Evolutionary conservation across 176 grass and related monocot genomes (phyloP).

Genomic region (Hordeum vulgare): DNA sequence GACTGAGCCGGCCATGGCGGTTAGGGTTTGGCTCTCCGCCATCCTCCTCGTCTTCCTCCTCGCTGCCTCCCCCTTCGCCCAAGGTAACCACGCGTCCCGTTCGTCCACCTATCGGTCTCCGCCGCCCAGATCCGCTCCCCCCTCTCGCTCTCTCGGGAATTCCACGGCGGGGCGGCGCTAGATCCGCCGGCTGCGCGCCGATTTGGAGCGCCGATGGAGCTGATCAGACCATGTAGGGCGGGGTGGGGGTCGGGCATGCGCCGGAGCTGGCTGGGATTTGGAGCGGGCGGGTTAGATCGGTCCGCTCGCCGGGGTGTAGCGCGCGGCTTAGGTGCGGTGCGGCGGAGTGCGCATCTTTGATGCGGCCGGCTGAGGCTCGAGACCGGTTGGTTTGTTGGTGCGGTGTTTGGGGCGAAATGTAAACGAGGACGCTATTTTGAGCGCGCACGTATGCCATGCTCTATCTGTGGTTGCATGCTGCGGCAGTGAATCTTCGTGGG

Average conservation of each 20-base stretch:
- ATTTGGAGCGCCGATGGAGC: background rate
- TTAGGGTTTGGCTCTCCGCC: conserved; percentile 70
- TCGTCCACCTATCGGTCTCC: background rate
- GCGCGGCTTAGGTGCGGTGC: background rate
- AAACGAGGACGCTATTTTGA: background rate
- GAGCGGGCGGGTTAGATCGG: background rate
- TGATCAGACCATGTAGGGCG: background rate
- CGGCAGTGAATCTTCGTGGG: background rate
- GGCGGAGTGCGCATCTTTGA: background rate
- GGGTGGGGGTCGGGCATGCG: background rate
- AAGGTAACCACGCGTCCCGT: conserved; percentile 25
- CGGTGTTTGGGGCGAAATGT: background rate
- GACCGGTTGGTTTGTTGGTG: background rate
- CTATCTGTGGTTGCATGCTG: background rate
- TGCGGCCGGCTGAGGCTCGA: background rate
- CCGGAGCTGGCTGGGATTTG: background rate
- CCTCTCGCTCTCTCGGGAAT: background rate
- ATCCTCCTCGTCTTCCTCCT: conserved; percentile 68
- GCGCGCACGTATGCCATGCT: background rate
- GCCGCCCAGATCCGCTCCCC: conserved; percentile 15
- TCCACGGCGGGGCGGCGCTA: background rate
- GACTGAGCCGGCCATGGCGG: conserved; percentile 51
- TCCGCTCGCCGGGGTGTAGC: background rate
- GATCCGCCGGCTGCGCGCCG: conserved; percentile 16
- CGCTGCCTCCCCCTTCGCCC: conserved; percentile 48